Conservation (phyloP, 345 rosid species). For the Salix arbutifolia region DNA sequence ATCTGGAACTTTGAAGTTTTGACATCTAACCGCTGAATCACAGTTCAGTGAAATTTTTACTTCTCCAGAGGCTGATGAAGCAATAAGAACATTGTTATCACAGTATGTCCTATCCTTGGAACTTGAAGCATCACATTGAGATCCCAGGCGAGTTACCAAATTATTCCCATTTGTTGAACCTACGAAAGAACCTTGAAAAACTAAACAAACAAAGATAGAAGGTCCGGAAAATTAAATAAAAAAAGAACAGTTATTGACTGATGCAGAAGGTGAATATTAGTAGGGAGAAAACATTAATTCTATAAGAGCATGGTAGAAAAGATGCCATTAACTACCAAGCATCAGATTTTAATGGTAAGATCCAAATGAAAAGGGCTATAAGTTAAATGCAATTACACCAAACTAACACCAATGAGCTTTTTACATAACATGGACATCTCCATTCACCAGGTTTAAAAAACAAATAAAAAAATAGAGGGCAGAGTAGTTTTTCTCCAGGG, state of each 20-base stretch:
- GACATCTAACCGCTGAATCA: background rate
- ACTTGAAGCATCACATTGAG: slow-evolving; percentile 12
- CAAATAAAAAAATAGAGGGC: too few relatives aligned
- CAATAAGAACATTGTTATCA: slow-evolving; percentile 12
- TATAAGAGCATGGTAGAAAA: background rate
- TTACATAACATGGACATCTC: background rate
- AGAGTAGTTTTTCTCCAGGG: background rate
- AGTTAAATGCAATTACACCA: background rate
- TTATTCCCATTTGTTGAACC: slow-evolving; percentile 8
- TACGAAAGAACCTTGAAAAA: background rate
- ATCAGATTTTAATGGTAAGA: background rate
- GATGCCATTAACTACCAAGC: background rate
- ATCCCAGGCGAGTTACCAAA: background rate
- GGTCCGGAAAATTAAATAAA: background rate
- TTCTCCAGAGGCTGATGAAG: slow-evolving; percentile 22
- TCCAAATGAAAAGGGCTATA: background rate
- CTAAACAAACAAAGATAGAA: slow-evolving; percentile 2
- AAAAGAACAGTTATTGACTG: background rate
- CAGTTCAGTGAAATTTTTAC: slow-evolving; percentile 24
- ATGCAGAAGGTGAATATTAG: background rate
- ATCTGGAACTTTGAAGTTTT: slow-evolving; percentile 15
- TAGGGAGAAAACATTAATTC: background rate
- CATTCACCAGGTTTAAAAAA: too few relatives aligned
- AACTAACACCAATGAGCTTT: background rate
- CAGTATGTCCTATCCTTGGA: slow-evolving; percentile 1